Conservation (phyloP, 331 rosid genomes). For the Quercus tomentella region DNA sequence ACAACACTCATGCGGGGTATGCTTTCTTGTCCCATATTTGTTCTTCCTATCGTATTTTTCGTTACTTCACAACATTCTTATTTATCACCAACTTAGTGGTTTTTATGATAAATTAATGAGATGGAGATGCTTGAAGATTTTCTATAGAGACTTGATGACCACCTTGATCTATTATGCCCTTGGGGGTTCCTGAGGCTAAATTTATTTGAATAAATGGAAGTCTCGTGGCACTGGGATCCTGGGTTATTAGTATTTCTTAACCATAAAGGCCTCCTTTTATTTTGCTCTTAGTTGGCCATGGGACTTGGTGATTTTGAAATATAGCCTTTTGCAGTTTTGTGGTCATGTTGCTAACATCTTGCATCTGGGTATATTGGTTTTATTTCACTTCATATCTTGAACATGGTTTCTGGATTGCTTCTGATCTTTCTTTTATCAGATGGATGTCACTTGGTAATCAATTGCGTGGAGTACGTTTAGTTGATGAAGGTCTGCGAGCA, state of each 20-base stretch:
- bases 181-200: background rate
- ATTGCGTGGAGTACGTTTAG: slow-evolving; percentile 80
- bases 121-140: background rate
- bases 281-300: background rate
- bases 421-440: slow-evolving; percentile 32
- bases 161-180: background rate
- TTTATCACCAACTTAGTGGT: background rate
- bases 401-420: background rate
- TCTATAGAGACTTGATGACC: background rate
- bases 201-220: background rate
- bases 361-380: background rate
- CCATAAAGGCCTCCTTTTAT: background rate
- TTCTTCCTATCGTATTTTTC: background rate
- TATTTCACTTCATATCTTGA: background rate
- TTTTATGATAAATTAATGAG: background rate
- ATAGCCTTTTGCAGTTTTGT: background rate
- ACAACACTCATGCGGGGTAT: slow-evolving; percentile 99
- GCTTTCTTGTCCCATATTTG: slow-evolving; percentile 18
- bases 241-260: slow-evolving; percentile 8
- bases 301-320: background rate
- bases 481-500: slow-evolving; percentile 92
- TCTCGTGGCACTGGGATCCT: background rate
- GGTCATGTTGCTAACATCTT: background rate
- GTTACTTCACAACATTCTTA: background rate
- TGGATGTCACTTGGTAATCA: slow-evolving; percentile 99